These are phyloP conservation scores for Pseudocercospora cruenta DNA, from an alignment of 2,329 filamentous ascomycete genomes.

Conservation along the genomic window DNA sequence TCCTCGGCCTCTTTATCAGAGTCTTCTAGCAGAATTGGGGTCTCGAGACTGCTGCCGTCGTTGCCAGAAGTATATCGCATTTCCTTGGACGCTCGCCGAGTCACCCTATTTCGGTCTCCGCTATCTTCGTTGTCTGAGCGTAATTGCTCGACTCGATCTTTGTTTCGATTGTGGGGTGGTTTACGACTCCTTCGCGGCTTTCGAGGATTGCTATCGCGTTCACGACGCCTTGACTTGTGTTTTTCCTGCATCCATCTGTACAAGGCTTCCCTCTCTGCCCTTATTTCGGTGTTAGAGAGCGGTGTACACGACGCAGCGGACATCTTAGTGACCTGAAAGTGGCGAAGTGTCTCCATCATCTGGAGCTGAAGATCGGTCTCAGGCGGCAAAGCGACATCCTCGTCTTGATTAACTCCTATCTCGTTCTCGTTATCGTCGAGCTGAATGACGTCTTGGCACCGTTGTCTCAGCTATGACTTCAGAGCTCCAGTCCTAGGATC, in stretches of 20 bases:
- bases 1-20: not conserved
- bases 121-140: not conserved
- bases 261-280: not conserved
- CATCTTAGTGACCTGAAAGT: not conserved
- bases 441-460: not conserved
- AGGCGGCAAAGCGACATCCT: not conserved
- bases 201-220: not conserved
- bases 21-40: not conserved
- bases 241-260: not conserved
- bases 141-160: not conserved
- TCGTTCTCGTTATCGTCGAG: not conserved
- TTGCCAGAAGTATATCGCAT: not conserved
- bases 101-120: too few relatives aligned
- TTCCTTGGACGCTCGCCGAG: not conserved
- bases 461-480: not conserved
- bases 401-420: not conserved
- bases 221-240: not conserved
- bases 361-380: not conserved
- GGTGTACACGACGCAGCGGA: not conserved
- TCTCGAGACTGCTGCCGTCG: not conserved
- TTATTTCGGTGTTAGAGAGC: not conserved
- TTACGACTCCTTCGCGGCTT: not conserved
- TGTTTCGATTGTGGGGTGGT: not conserved
- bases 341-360: not conserved
- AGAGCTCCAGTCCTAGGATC: not conserved